Conservation (phyloP, 306 rosid species). For the Prunus mume region DNA sequence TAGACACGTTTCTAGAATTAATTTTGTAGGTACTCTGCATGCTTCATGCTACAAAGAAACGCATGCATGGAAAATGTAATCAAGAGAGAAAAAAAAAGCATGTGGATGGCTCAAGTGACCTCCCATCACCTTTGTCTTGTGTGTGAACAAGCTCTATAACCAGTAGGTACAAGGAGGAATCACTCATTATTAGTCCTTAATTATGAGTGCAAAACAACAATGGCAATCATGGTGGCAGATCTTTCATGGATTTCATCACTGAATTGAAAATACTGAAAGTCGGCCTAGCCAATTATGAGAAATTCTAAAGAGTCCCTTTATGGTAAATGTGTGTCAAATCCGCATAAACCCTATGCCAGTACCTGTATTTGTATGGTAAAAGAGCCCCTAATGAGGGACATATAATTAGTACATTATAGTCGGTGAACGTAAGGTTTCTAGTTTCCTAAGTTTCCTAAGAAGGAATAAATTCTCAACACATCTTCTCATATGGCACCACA, state of each 20-base stretch:
- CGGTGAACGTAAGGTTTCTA: not conserved
- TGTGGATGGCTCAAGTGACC: not conserved
- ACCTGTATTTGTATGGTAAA: not conserved
- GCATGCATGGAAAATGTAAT: conserved; percentile 1
- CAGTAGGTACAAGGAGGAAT: not conserved
- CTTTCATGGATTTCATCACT: not conserved
- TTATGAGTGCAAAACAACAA: not conserved
- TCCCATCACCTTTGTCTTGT: not conserved
- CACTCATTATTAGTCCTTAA: not conserved
- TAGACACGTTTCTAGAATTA: too few species aligned
- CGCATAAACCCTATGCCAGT: not conserved
- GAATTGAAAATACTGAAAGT: not conserved
- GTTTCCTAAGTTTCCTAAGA: not conserved
- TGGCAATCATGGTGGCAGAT: not conserved
- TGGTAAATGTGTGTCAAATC: not conserved
- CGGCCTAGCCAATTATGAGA: not conserved
- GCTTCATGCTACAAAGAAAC: not conserved
- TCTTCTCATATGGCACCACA: not conserved
- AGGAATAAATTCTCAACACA: not conserved
- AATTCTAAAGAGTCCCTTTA: not conserved
- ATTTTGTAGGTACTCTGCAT: too few species aligned
- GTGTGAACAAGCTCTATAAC: not conserved
- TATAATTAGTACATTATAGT: not conserved
- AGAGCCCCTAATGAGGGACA: not conserved
- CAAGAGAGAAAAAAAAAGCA: not conserved